Evolutionary conservation across 2,329 filamentous ascomycete species (phyloP).

Genomic region (Claviceps humidiphila): DNA sequence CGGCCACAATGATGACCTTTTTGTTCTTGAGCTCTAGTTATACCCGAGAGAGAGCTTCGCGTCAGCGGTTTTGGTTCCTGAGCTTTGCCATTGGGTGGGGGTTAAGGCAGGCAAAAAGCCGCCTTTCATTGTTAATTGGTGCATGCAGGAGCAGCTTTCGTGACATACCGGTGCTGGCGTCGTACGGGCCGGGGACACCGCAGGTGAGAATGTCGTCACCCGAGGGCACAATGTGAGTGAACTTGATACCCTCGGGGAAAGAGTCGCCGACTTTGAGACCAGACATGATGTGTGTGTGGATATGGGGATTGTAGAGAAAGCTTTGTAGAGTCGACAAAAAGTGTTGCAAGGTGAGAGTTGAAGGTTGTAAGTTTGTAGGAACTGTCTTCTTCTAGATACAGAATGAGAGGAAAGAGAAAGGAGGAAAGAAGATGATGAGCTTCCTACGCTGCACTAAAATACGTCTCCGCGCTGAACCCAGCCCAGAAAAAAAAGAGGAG

Average conservation of each 20-base stretch:
- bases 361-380: too few relatives aligned
- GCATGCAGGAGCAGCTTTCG: background rate
- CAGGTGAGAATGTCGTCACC: constrained; percentile 62
- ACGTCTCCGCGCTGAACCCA: too few relatives aligned
- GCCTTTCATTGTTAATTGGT: too few relatives aligned
- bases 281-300: constrained; percentile 28
- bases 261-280: constrained; percentile 66
- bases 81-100: background rate
- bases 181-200: constrained; percentile 63
- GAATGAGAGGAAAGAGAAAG: too few relatives aligned
- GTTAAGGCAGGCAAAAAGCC: background rate
- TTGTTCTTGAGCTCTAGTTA: constrained; percentile 39
- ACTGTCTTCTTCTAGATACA: too few relatives aligned
- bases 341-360: too few relatives aligned
- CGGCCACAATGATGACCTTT: constrained; percentile 42
- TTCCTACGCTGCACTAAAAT: too few relatives aligned
- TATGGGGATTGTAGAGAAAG: background rate
- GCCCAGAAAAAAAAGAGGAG: too few relatives aligned
- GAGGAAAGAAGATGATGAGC: too few relatives aligned
- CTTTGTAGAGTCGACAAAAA: background rate
- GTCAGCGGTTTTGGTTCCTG: constrained; percentile 1
- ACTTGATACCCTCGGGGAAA: constrained; percentile 70
- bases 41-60: background rate
- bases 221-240: constrained; percentile 72
- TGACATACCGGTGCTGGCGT: constrained; percentile 57